phyloP scores from a whole-genome alignment of 306 rosid species.

The Sphenostylis stenocarpa region DNA sequence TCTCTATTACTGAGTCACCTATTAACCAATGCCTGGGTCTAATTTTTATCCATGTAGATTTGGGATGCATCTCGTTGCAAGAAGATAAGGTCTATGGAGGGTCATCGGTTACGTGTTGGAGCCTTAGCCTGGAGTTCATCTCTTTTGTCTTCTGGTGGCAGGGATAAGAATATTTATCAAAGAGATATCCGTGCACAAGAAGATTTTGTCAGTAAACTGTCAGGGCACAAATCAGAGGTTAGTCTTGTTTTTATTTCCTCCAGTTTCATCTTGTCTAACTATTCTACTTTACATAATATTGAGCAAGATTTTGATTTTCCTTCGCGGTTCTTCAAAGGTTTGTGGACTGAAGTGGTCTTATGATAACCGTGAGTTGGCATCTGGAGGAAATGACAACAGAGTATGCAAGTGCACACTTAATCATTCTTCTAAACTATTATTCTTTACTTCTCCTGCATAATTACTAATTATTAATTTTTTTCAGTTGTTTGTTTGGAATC shows the following conservation, averaged over 20 bases:
- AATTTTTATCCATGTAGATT: constrained; percentile 52
- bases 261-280: constrained; percentile 30
- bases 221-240: constrained; percentile 99
- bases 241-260: constrained; percentile 30
- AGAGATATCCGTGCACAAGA: constrained; percentile 91
- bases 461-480: constrained; percentile 30
- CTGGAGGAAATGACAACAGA: constrained; percentile 96
- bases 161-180: constrained; percentile 92
- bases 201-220: constrained; percentile 86
- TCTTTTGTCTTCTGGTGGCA: constrained; percentile 88
- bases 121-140: constrained; percentile 96
- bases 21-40: constrained; percentile 30
- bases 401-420: constrained; percentile 50
- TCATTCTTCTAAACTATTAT: constrained; percentile 25
- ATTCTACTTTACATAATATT: neutral
- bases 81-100: constrained; percentile 86
- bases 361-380: constrained; percentile 97
- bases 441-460: constrained; percentile 30
- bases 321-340: constrained; percentile 57
- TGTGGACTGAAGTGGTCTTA: constrained; percentile 97
- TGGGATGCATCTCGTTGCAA: constrained; percentile 95
- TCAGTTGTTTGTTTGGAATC: constrained; percentile 97
- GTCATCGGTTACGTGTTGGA: constrained; percentile 78
- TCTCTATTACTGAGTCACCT: constrained; percentile 12
- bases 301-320: constrained; percentile 18